Conservation (phyloP, 805 yeast species). For the Candida ulmi region DNA sequence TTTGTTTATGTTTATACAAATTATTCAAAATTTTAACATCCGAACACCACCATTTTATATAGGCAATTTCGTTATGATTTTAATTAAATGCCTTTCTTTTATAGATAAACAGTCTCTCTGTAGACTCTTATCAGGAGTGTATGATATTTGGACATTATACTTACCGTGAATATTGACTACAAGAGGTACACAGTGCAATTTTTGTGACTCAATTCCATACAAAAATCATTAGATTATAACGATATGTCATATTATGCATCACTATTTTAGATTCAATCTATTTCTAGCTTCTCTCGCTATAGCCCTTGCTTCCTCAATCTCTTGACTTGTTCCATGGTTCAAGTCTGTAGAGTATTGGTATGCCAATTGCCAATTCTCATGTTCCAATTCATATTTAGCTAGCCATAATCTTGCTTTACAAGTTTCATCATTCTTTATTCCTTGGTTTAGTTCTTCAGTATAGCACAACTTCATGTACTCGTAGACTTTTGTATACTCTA, state of each 20-base stretch:
- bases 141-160: too few species aligned
- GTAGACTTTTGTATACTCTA: conserved; percentile 29
- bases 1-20: too few species aligned
- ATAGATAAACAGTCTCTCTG: too few species aligned
- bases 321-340: conserved; percentile 70
- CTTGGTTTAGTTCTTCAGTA: conserved; percentile 54
- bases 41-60: conserved; percentile 6
- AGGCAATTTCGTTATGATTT: neutral
- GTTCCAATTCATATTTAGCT: conserved; percentile 58
- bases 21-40: conserved; percentile 2
- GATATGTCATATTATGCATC: too few species aligned
- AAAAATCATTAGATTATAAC: too few species aligned
- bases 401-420: conserved; percentile 83
- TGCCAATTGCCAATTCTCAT: conserved; percentile 59
- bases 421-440: conserved; percentile 59
- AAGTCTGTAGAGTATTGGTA: conserved; percentile 68
- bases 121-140: too few species aligned
- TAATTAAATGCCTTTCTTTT: too few species aligned
- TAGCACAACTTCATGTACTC: conserved; percentile 44
- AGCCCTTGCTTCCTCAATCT: conserved; percentile 82
- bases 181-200: too few species aligned
- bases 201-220: too few species aligned
- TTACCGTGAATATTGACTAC: too few species aligned
- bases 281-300: conserved; percentile 75
- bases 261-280: conserved; percentile 33